These are phyloP conservation scores for Phylloboletellus chloephorus DNA, from an alignment of 1,284 basidiomycete genomes.

Conservation along the genomic window DNA sequence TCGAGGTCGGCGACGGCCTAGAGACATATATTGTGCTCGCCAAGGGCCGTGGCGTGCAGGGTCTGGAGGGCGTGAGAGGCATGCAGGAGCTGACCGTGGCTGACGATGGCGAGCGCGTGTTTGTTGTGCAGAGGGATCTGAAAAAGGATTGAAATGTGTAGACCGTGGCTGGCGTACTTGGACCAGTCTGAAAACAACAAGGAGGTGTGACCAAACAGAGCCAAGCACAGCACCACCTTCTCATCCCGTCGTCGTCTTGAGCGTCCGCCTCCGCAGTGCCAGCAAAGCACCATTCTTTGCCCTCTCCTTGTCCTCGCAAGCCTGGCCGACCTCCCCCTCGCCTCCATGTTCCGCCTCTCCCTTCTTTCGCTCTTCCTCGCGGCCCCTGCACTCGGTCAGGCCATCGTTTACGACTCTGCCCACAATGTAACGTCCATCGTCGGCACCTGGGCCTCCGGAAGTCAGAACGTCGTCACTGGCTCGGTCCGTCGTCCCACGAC, in stretches of 20 bases:
- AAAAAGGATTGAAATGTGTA: conserved; percentile 54
- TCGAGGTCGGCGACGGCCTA: conserved; percentile 93
- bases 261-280: conserved; percentile 8
- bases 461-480: conserved; percentile 72
- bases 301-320: conserved; percentile 1
- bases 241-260: conserved; percentile 12
- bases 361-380: conserved; percentile 21
- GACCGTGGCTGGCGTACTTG: not conserved
- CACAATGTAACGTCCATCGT: conserved; percentile 63
- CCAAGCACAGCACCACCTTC: conserved; percentile 18
- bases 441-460: conserved; percentile 86
- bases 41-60: conserved; percentile 57
- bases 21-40: conserved; percentile 86
- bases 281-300: conserved; percentile 2
- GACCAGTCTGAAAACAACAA: conserved; percentile 11
- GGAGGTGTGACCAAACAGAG: conserved; percentile 17
- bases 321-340: not conserved
- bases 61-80: conserved; percentile 53
- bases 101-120: conserved; percentile 64
- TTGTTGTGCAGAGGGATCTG: conserved; percentile 65
- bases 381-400: conserved; percentile 36
- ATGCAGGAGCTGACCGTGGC: conserved; percentile 57
- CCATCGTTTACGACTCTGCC: conserved; percentile 29
- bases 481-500: conserved; percentile 37
- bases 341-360: conserved; percentile 19